Evolutionary conservation across 495 filamentous ascomycete genomes (phyloP).

Genomic region (Neurospora terricola): DNA sequence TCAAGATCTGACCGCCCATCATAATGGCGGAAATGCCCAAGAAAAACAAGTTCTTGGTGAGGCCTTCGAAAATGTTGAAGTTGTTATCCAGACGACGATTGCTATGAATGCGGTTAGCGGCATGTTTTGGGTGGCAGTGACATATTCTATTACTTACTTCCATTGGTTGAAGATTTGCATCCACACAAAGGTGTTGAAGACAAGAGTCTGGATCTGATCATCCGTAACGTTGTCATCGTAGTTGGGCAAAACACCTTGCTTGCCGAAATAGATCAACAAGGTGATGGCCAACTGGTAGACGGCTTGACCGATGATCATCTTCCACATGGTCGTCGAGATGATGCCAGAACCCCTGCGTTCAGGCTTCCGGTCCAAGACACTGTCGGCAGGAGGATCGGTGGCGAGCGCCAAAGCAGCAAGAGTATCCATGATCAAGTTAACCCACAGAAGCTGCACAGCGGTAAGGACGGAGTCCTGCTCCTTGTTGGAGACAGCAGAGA

Average conservation of each 20-base stretch:
- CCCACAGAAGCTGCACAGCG: constrained; percentile 83
- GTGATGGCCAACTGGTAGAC: constrained; percentile 73
- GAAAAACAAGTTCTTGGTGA: constrained; percentile 71
- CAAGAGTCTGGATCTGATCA: constrained; percentile 55
- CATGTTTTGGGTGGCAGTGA: neutral
- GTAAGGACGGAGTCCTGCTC: constrained; percentile 63
- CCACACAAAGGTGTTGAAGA: constrained; percentile 95
- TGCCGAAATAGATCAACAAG: constrained; percentile 69
- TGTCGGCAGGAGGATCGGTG: constrained; percentile 71
- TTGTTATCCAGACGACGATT: constrained; percentile 83
- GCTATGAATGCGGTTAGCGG: constrained; percentile 27
- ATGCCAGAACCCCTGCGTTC: constrained; percentile 66
- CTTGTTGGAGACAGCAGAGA: constrained; percentile 63
- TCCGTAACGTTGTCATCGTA: constrained; percentile 17
- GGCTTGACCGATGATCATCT: constrained; percentile 86
- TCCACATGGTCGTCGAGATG: constrained; percentile 85
- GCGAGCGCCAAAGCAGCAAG: constrained; percentile 80
- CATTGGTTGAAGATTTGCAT: constrained; percentile 96
- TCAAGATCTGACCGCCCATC: constrained; percentile 70
- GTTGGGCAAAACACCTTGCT: constrained; percentile 47
- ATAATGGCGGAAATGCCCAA: constrained; percentile 72
- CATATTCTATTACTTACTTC: constrained; percentile 48
- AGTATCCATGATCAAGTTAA: constrained; percentile 92
- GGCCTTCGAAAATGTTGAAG: constrained; percentile 81
- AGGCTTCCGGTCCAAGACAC: constrained; percentile 74